These are phyloP conservation scores for Lithocarpus polystachyus DNA, from an alignment of 306 rosid species.

Conservation along the genomic window DNA sequence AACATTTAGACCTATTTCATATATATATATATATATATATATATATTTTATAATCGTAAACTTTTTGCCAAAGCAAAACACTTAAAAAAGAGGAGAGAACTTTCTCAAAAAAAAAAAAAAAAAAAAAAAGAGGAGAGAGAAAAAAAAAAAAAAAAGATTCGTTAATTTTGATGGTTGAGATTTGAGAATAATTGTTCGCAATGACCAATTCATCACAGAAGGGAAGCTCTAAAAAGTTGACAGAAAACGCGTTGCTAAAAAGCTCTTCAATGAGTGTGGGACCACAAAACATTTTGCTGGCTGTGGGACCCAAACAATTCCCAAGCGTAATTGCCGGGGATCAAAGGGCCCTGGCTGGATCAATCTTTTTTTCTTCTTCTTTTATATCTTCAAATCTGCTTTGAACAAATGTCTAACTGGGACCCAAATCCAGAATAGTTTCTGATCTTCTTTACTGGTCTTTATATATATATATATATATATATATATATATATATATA, in stretches of 20 bases:
- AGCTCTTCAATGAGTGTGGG: background rate
- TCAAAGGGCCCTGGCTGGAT: background rate
- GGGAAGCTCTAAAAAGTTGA: background rate
- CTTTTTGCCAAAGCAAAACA: too few species aligned
- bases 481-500: too few species aligned
- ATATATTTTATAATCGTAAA: too few species aligned
- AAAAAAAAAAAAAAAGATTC: background rate
- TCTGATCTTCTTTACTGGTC: background rate
- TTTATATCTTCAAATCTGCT: background rate
- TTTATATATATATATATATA: background rate
- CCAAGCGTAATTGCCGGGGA: background rate
- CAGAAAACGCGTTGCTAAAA: background rate
- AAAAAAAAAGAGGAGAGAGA: background rate
- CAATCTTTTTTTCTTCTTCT: background rate
- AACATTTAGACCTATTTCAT: too few species aligned
- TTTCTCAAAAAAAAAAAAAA: too few species aligned
- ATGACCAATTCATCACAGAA: background rate
- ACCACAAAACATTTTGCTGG: background rate
- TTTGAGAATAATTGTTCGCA: background rate
- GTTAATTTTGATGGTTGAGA: background rate
- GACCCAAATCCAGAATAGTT: background rate
- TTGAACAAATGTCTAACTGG: background rate
- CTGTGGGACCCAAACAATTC: background rate
- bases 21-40: too few species aligned
- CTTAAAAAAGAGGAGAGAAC: too few species aligned